A percentile compares a stretch with the other conserved stretches of the same genome.
phyloP scores from a whole-genome alignment of 1,284 basidiomycete species.

The Xerocomus nothofagi region DNA sequence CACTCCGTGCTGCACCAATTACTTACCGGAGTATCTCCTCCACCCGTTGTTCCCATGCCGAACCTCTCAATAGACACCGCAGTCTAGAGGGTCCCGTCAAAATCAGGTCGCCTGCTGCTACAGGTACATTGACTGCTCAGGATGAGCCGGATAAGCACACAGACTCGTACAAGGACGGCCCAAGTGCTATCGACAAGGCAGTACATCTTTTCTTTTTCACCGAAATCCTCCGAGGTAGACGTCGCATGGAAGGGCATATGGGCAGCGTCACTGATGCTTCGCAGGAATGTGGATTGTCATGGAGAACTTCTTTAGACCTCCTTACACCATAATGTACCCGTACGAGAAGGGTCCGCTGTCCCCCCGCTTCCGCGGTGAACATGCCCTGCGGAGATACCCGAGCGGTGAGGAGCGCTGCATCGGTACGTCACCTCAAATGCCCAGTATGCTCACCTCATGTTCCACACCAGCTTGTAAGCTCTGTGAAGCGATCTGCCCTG shows the following conservation, averaged over 20 bases:
- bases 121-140: constrained; percentile 39
- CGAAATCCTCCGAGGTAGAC: constrained; percentile 89
- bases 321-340: constrained; percentile 98
- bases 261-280: constrained; percentile 4
- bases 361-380: constrained; percentile 98
- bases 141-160: constrained; percentile 53
- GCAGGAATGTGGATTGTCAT: constrained; percentile 99
- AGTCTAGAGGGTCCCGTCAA: constrained; percentile 25
- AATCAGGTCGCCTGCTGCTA: constrained; percentile 41
- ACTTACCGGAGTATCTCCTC: constrained; percentile 42
- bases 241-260: constrained; percentile 21
- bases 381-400: constrained; percentile 97
- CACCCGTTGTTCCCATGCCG: constrained; percentile 24
- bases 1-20: constrained; percentile 40
- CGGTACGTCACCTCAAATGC: constrained; percentile 50
- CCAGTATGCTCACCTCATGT: constrained; percentile 11
- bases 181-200: constrained; percentile 93
- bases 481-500: constrained; percentile 99
- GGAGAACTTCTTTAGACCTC: constrained; percentile 96
- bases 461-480: constrained; percentile 85
- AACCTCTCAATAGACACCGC: constrained; percentile 19
- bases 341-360: constrained; percentile 98
- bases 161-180: constrained; percentile 75
- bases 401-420: constrained; percentile 99
- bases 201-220: constrained; percentile 98